Conservation (phyloP, 1,284 basidiomycete species). For the Tylopilus sp. region DNA sequence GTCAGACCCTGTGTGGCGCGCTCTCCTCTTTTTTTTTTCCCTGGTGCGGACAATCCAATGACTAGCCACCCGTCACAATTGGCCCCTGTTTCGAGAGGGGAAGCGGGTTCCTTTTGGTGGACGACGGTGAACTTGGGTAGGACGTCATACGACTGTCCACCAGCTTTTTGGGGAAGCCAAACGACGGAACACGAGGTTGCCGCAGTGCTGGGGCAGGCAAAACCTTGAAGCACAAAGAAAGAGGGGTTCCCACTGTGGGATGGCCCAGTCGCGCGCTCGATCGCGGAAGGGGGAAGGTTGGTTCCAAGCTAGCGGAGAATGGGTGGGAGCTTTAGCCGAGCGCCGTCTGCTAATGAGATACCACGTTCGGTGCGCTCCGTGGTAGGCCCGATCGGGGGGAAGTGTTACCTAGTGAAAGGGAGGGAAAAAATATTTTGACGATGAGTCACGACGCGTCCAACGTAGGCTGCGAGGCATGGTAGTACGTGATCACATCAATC, state of each 20-base stretch:
- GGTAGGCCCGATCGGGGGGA: conserved; percentile 2
- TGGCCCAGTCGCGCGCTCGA: not conserved
- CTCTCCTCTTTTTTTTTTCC: no score
- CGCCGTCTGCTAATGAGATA: not conserved
- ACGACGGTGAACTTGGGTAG: not conserved
- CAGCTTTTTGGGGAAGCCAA: not conserved
- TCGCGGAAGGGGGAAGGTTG: conserved; percentile 1
- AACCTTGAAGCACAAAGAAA: not conserved
- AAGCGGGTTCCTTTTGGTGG: not conserved
- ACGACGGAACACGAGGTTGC: not conserved
- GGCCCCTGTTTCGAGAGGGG: conserved; percentile 10
- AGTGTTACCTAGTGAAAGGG: conserved; percentile 2
- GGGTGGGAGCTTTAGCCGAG: not conserved
- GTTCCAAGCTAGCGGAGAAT: conserved; percentile 17
- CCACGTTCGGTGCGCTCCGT: not conserved
- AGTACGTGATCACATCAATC: conserved; percentile 17
- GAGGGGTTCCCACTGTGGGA: conserved; percentile 29
- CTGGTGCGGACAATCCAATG: conserved; percentile 5
- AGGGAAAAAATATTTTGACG: conserved; percentile 4
- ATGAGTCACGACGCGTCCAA: conserved; percentile 12
- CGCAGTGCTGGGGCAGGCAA: conserved; percentile 1
- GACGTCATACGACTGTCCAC: not conserved
- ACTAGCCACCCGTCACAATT: not conserved
- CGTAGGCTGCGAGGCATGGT: not conserved
- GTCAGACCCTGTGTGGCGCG: no score